Percentiles rank a stretch among this genome's conserved stretches.
Conservation (phyloP, 2,329 filamentous ascomycete species). For the Cyclaneusma minus region DNA sequence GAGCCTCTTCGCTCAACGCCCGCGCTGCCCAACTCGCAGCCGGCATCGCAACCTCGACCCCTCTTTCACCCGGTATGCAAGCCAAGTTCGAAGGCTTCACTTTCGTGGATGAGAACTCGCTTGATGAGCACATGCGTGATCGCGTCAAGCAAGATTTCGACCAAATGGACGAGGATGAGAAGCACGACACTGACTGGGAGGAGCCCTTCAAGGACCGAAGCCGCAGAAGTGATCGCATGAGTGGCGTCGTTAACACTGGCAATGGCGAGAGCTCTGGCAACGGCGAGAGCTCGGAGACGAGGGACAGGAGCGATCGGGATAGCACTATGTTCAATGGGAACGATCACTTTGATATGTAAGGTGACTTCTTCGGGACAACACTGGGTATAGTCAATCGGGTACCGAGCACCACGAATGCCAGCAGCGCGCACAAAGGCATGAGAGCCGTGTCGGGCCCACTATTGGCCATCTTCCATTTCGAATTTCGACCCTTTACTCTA, state of each 20-base stretch:
- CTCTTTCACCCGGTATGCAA: constrained; percentile 86
- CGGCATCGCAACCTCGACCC: constrained; percentile 78
- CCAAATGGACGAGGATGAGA: constrained; percentile 45
- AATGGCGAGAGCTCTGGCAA: no score
- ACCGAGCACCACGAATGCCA: no score
- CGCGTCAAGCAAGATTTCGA: constrained; percentile 35
- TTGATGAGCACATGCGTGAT: constrained; percentile 68
- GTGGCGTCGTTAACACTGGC: constrained; percentile 41
- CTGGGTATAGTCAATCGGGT: no score
- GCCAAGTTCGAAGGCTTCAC: constrained; percentile 98
- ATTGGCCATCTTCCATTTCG: no score
- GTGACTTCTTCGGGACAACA: no score
- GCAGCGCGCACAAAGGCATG: no score
- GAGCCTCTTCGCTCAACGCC: constrained; percentile 77
- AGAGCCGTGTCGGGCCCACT: no score
- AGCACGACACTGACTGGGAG: constrained; percentile 23
- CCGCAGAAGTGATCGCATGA: constrained; percentile 39
- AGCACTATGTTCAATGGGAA: constrained; percentile 46
- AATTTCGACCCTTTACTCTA: no score
- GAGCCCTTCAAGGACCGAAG: constrained; percentile 22
- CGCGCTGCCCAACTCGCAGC: constrained; percentile 74
- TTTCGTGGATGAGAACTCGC: constrained; percentile 92
- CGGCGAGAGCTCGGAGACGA: no score
- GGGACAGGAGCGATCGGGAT: no score
- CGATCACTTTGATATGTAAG: constrained; percentile 47